Evolutionary conservation across 306 rosid species (phyloP), one percentile per base, ranked within the genome.

Genomic region (Gastrolobium bilobum): DNA sequence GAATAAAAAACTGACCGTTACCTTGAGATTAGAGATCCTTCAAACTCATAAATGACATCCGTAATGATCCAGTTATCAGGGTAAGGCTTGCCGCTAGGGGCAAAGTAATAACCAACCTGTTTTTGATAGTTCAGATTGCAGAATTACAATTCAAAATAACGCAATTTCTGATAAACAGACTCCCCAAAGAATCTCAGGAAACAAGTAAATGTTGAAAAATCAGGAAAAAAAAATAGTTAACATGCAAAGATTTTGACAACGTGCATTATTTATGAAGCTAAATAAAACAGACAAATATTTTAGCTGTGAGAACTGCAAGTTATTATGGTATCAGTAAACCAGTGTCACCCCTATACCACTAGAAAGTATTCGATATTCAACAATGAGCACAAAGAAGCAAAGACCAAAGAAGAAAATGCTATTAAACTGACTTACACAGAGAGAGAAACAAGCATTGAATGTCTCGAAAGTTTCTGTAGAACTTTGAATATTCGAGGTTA

Each of bases 51-150:
- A 48, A 91, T 73, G 69, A 95, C 84, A 79, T 95, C 99, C 0
- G 98, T 95, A 76, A 91, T 85, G 83, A 95, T 95, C 99, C 99
- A 95, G 88, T 95, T 95, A 83, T 95, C 99, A n/a, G 99, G 99
- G 88, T 95, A 95, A 46, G 97, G 98, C 93, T 95, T 95, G 71
- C 99, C 99, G 15, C 99, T 95, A 40, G 99, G 99, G 83, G 99
- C 99, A 91, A 90, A 95, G 91, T 95, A 95, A 91, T 92, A 95
- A 76, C 97, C 99, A 50, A 95, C 99, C 99, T 95, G 89, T 86
- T 86, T 87, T 75, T 68, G 67, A 86, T 84, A 70, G 77, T 79
- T 88, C 84, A 74, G 73, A 86, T 53, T 84, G 58, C 75, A 87
- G 83, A 84, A 71, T 43, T 53, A 82, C 79, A 82, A 82, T 85